Base-by-base conservation (phyloP, 305 asterid species). In the Petunia hybrid region DNA sequence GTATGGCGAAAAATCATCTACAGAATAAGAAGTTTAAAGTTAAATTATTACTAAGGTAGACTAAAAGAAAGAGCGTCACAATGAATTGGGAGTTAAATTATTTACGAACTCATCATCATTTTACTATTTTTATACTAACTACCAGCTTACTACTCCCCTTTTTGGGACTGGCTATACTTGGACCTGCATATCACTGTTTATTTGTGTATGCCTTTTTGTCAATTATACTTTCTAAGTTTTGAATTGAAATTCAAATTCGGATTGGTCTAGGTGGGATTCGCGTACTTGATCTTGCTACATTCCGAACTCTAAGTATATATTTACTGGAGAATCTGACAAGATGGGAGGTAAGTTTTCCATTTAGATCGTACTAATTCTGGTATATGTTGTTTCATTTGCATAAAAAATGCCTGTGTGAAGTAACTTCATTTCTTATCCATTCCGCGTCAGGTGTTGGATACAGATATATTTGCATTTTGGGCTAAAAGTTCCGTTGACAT, bases 401-500 rank as follows among this genome's bases (percentile, higher is more conserved):
- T 9, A 73, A 43, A 48, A 73, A 45, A 73, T 73, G 45, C 43
- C 16, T 48, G 35, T 35, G 61, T 35, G 61, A 53, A 48, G 36
- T 51, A 48, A 73, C 82, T 61, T 31, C 66, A 76, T 68, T 61
- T 76, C 73, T 69, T 36, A 68, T 51, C 22, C 78, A 35, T 35
- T 71, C 63, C 51, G 22, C 60, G 61, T 56, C 86, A 93, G 99
- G 97, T 95, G 76, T 80, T 93, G 85, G 99, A 93, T 87, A 85
- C 92, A 5, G 82, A 90, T 86, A 93, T 91, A 82, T 93, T 95
- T 88, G 97, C 98, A 63, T 90, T 95, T 84, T 95, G 99, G 99
- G 91, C 92, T 77, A 86, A 85, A 88, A 92, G 90, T 48, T 87
- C 91, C 39, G 87, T 91, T 87, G 99, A 92, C 80, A 83, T 83